Base-by-base conservation (phyloP, 371 early-diverging fungal species). In the Choanephora cucurbitarum region DNA sequence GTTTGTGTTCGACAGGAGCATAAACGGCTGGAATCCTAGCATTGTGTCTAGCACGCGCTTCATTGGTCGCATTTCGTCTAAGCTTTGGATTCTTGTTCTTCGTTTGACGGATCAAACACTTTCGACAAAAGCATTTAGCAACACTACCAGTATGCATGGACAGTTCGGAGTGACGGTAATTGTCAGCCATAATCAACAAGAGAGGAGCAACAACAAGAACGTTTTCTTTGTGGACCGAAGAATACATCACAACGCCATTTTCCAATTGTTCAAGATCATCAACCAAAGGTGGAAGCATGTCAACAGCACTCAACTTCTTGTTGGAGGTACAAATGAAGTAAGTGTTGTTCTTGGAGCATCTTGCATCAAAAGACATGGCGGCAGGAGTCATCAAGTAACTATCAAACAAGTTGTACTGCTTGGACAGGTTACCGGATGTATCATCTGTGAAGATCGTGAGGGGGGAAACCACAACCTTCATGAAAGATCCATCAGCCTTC, bases 101-200 rank as follows among this genome's bases (percentile, higher is more conserved):
- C 1, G 6, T 18, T 1, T 8, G 4, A 23, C n/a, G n/a, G n/a
- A 54, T 34, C 22, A 15, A 10, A 39, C 55, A 54, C 40, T 45
- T 54, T 18, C 46, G 17, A 37, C 55, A 45, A 21, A 15, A 46
- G n/a, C 9, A 45, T 34, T 37, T 2, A 31, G 54, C 18, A 22
- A 14, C 45, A 15, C 46, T 45, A 2, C 46, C 45, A 4, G 13
- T 34, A 22, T 54, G 54, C 46, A 54, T 54, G 0, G 37, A 33
- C 37, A 60, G 17, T 23, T 60, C 54, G 2, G 54, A 52, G 0
- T 60, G 60, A 17, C 49, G 49, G 14, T 47, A 32, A 33, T 60
- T 60, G 21, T 60, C 60, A 15, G 22, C 60, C n/a, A 37, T 39
- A 23, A 54, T 54, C 1, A 54, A 7, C 14, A 54, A 22, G 1